These are phyloP conservation scores for Thozetella sp. DNA, from an alignment of 495 filamentous ascomycete species.

Conservation along the genomic window DNA sequence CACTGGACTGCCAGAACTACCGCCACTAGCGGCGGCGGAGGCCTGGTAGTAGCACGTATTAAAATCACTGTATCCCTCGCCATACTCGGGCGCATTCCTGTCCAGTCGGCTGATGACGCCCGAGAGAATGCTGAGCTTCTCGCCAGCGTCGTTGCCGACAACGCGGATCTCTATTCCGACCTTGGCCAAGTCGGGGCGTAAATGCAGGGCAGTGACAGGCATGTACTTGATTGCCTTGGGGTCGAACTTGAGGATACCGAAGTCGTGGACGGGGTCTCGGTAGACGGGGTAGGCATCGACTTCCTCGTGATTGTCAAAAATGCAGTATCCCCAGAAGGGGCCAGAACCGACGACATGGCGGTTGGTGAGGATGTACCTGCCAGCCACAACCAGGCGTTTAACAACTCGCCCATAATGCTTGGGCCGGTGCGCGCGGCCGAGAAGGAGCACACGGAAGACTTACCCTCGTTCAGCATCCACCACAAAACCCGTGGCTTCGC, in stretches of 20 bases:
- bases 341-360: slow-evolving; percentile 95
- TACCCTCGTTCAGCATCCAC: slow-evolving; percentile 95
- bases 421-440: slow-evolving; percentile 23
- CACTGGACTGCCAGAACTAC: slow-evolving; percentile 95
- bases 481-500: slow-evolving; percentile 96
- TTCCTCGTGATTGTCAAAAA: slow-evolving; percentile 98
- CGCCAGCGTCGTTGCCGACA: slow-evolving; percentile 97
- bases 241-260: slow-evolving; percentile 94
- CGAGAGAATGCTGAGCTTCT: slow-evolving; percentile 97
- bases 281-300: slow-evolving; percentile 98
- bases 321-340: slow-evolving; percentile 95
- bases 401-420: no score
- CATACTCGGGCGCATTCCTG: slow-evolving; percentile 96
- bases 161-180: slow-evolving; percentile 95
- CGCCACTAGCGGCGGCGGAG: slow-evolving; percentile 92
- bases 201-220: slow-evolving; percentile 74
- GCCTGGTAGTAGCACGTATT: slow-evolving; percentile 99
- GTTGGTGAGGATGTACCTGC: slow-evolving; percentile 75
- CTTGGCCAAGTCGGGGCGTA: slow-evolving; percentile 86
- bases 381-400: slow-evolving; percentile 13
- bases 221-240: slow-evolving; percentile 96
- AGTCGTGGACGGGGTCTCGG: slow-evolving; percentile 97
- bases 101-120: slow-evolving; percentile 96
- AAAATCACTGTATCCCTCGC: slow-evolving; percentile 98
- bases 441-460: slow-evolving; percentile 17